Evolutionary conservation across 305 asterid species (phyloP).

Genomic region (Fraxinus greggii): DNA sequence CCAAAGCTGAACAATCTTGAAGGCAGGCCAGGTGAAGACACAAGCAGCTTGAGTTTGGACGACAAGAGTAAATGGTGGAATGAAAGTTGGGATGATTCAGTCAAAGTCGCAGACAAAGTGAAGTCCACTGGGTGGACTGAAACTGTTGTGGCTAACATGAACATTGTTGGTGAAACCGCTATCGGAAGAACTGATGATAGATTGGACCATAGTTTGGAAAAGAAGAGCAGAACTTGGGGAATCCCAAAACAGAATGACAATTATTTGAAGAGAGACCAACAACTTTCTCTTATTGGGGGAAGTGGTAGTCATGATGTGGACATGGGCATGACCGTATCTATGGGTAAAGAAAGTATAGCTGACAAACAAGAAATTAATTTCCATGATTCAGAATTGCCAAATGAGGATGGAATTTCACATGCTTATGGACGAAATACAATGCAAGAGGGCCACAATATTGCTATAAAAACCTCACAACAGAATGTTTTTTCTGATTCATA

Average conservation of each 20-base stretch:
- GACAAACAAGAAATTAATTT: constrained; percentile 33
- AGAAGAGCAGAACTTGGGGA: constrained; percentile 38
- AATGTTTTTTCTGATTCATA: constrained; percentile 36
- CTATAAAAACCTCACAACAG: constrained; percentile 29
- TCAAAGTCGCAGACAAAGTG: constrained; percentile 27
- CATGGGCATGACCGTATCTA: constrained; percentile 33
- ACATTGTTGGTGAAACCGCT: constrained; percentile 25
- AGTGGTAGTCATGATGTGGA: constrained; percentile 36
- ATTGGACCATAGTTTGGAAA: constrained; percentile 33
- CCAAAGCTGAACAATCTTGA: constrained; percentile 41
- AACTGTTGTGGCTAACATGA: constrained; percentile 22
- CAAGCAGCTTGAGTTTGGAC: constrained; percentile 29
- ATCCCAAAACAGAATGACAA: constrained; percentile 32
- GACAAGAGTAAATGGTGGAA: constrained; percentile 37
- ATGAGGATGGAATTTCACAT: constrained; percentile 30
- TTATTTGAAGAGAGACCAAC: constrained; percentile 31
- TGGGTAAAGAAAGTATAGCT: constrained; percentile 30
- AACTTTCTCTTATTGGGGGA: constrained; percentile 26
- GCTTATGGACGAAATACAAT: constrained; percentile 33
- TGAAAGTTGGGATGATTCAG: constrained; percentile 41
- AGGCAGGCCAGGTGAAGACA: constrained; percentile 39
- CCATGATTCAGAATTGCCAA: constrained; percentile 37
- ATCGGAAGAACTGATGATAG: constrained; percentile 28
- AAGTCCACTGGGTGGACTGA: constrained; percentile 43
- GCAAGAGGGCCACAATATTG: constrained; percentile 31